Evolutionary conservation across 192 early-diverging fungal genomes (phyloP).

Genomic region (Dispira parvispora): DNA sequence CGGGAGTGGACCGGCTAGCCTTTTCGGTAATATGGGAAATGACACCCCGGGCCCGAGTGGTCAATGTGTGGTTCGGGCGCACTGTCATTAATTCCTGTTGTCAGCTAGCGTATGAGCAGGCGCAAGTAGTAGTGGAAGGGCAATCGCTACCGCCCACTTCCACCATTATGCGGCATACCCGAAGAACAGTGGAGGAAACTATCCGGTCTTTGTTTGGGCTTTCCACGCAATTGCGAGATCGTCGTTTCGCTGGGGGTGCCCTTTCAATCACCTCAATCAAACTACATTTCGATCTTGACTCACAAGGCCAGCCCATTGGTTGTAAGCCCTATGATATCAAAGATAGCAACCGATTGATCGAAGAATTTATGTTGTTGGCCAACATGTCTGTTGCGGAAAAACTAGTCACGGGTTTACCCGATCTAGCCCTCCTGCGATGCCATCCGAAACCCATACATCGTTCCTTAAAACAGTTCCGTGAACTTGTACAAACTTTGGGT

Average conservation of each 20-base stretch:
- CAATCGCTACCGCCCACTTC: neutral
- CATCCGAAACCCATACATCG: constrained; percentile 36
- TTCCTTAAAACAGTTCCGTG: constrained; percentile 17
- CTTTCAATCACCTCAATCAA: constrained; percentile 81
- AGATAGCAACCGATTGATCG: constrained; percentile 87
- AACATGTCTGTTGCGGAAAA: constrained; percentile 89
- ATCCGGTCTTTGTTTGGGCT: constrained; percentile 33
- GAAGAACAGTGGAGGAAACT: constrained; percentile 29
- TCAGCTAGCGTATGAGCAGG: constrained; percentile 89
- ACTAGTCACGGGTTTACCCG: constrained; percentile 60
- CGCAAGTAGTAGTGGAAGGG: constrained; percentile 63
- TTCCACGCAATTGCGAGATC: constrained; percentile 34
- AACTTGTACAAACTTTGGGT: constrained; percentile 31
- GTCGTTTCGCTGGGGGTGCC: constrained; percentile 62
- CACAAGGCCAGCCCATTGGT: constrained; percentile 69
- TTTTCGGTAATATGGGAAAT: constrained; percentile 74
- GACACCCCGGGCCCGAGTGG: constrained; percentile 32
- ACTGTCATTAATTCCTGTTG: constrained; percentile 79
- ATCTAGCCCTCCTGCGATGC: constrained; percentile 61
- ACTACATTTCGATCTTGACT: constrained; percentile 85
- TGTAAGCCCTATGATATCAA: constrained; percentile 31
- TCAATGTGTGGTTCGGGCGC: constrained; percentile 71
- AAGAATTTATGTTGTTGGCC: constrained; percentile 97
- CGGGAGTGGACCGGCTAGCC: constrained; percentile 77
- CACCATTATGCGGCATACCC: neutral